Base-by-base conservation (phyloP, 768 basidiomycete genomes). In the Mycena indigotica region DNA sequence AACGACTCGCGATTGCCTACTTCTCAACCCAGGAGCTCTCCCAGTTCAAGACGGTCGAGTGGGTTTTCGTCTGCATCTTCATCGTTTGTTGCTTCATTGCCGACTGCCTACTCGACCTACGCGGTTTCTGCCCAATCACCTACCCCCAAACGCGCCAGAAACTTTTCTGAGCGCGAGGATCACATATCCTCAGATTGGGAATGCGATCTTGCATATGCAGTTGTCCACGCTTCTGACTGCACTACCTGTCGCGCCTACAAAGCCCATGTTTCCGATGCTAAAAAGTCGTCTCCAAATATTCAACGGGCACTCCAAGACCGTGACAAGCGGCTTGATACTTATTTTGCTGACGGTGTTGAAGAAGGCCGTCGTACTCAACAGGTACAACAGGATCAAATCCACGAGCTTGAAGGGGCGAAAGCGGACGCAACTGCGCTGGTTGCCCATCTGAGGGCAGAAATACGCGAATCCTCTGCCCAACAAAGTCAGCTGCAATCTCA, bases 311-410 rank as follows among this genome's bases (percentile, higher is more conserved):
- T 76, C 52, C 69, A 73, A 58, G 73, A 75, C 52, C 70, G 73
- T 49, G 73, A 76, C 63, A 68, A 70, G 38, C 57, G 69, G 17
- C 71, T 71, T 59, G 77, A 78, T 53, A 72, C 72, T 12, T 61
- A 70, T 55, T 75, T 70, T 63, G 72, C 62, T 66, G 78, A 76
- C 60, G 77, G 77, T 15, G 12, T 78, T 46, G 57, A 64, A 25
- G 77, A 78, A 55, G 77, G 77, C 52, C 61, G 72, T 6, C 74
- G 77, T 19, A 76, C 72, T 41, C 77, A 78, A 44, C 73, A 73
- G 57, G 70, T 71, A 48, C 74, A 78, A 39, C 67, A 71, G 35
- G 70, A 70, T 28, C 66, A 72, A 13, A 60, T 70, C 29, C 71
- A 77, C 51, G 68, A 67, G 16, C 39, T 64, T 10, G 77, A 78